These are phyloP conservation scores for Emmonsia crescens DNA, from an alignment of 2,329 filamentous ascomycete genomes.

Conservation along the genomic window DNA sequence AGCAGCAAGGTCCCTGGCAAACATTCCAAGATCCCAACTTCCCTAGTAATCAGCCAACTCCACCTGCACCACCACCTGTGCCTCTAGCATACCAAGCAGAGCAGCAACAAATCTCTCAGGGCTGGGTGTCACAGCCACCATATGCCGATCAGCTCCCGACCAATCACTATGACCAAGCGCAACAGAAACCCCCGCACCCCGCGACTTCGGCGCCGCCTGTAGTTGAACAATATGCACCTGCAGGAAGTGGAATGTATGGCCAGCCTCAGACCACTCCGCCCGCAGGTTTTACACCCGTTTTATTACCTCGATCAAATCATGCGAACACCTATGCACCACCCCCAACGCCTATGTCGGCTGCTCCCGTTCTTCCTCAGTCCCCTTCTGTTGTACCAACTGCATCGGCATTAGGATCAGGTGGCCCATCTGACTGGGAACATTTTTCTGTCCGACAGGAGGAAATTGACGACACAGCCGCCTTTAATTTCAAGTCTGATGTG, in stretches of 20 bases:
- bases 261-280: constrained; percentile 7
- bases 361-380: constrained; percentile 5
- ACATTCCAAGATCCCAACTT: constrained; percentile 17
- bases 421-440: constrained; percentile 40
- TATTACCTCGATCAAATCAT: constrained; percentile 8
- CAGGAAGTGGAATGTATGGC: background rate
- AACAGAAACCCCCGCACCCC: constrained; percentile 11
- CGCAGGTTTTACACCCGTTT: constrained; percentile 10
- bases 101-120: constrained; percentile 18
- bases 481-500: constrained; percentile 6
- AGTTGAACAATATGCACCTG: background rate
- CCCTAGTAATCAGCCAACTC: constrained; percentile 16
- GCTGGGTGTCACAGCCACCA: constrained; percentile 19
- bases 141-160: constrained; percentile 23
- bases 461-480: constrained; percentile 24
- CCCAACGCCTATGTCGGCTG: constrained; percentile 17
- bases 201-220: constrained; percentile 4
- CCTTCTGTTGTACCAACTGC: constrained; percentile 6
- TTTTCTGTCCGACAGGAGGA: constrained; percentile 26
- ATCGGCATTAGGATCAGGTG: constrained; percentile 32
- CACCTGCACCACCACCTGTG: constrained; percentile 33
- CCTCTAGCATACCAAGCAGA: constrained; percentile 29
- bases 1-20: constrained; percentile 17
- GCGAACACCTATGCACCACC: constrained; percentile 12
- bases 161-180: constrained; percentile 22